These are phyloP conservation scores for Narthecium ossifragum DNA, from an alignment of 106 monocot genomes.

Conservation along the genomic window DNA sequence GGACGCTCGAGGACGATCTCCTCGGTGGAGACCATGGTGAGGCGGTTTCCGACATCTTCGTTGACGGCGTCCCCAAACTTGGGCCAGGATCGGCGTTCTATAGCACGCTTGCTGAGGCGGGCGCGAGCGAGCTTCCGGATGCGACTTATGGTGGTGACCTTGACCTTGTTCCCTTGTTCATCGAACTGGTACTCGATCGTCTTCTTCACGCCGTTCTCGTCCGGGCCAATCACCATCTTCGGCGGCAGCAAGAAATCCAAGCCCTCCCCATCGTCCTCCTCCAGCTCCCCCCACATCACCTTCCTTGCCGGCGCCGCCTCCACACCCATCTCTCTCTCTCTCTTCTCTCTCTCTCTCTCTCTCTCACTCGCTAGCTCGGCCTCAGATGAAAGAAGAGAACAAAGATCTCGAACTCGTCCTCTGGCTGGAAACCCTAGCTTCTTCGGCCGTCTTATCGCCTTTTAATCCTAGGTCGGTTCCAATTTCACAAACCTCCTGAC, in stretches of 20 bases:
- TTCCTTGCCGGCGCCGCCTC: slow-evolving; percentile 23
- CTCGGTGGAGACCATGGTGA: slow-evolving; percentile 92
- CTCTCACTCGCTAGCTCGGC: too few species aligned
- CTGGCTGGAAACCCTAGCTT: too few species aligned
- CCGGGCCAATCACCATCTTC: slow-evolving; percentile 60
- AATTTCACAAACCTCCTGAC: too few species aligned
- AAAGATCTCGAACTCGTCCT: too few species aligned
- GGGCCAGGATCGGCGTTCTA: slow-evolving; percentile 73
- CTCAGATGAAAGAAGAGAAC: too few species aligned
- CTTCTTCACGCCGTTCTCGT: slow-evolving; percentile 76
- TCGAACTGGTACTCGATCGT: slow-evolving; percentile 69
- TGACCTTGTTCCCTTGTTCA: slow-evolving; percentile 78
- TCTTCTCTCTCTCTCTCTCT: too few species aligned
- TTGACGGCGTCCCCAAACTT: slow-evolving; percentile 79
- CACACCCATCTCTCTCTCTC: slow-evolving; percentile 21
- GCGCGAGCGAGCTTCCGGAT: slow-evolving; percentile 67
- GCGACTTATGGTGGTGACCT: slow-evolving; percentile 61
- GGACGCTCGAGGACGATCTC: slow-evolving; percentile 87
- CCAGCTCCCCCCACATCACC: slow-evolving; percentile 78
- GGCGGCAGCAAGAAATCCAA: slow-evolving; percentile 76
- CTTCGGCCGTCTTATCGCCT: too few species aligned
- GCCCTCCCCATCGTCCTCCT: slow-evolving; percentile 68
- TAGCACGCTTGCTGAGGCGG: slow-evolving; percentile 73
- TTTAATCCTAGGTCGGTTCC: too few species aligned
- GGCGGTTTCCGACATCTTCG: slow-evolving; percentile 61